A percentile compares a stretch with the other conserved stretches of the same genome.
Conservation (phyloP, 176 grass and related monocot genomes). For the Pontederia crassipes region DNA sequence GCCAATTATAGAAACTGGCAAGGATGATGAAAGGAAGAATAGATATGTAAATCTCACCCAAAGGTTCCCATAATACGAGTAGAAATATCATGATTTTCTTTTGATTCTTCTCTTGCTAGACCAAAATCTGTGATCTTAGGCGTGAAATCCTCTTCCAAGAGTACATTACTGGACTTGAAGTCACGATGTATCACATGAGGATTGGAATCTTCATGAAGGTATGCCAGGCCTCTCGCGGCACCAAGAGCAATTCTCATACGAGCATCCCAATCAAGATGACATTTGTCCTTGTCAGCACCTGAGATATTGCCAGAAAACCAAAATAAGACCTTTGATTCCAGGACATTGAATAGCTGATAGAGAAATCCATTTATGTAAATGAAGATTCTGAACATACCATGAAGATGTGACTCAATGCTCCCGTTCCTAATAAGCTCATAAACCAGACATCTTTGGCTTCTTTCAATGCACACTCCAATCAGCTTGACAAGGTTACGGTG, state of each 20-base stretch:
- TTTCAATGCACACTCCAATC: constrained; percentile 18
- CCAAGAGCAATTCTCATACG: constrained; percentile 92
- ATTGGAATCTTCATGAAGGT: constrained; percentile 93
- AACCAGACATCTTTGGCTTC: constrained; percentile 13
- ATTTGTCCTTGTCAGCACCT: constrained; percentile 77
- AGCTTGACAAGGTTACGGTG: constrained; percentile 22
- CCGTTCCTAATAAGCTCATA: constrained; percentile 20
- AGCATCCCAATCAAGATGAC: constrained; percentile 71
- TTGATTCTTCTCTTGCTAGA: constrained; percentile 84
- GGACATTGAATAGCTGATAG: too few species aligned
- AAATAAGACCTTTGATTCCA: too few species aligned
- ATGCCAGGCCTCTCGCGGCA: constrained; percentile 88
- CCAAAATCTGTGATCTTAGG: constrained; percentile 98
- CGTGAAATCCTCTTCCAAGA: constrained; percentile 91
- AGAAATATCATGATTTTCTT: constrained; percentile 59
- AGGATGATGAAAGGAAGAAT: too few species aligned
- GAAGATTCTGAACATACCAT: constrained; percentile 6
- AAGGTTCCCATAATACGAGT: constrained; percentile 96
- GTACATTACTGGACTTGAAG: constrained; percentile 89
- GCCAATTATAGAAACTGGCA: too few species aligned
- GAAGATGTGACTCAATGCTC: constrained; percentile 19
- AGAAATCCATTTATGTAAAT: too few species aligned
- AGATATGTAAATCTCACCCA: constrained; percentile 40
- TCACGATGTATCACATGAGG: constrained; percentile 94
- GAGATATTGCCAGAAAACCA: neutral